phyloP scores from a whole-genome alignment of 2,329 filamentous ascomycete species.

The Rutstroemia sp. region DNA sequence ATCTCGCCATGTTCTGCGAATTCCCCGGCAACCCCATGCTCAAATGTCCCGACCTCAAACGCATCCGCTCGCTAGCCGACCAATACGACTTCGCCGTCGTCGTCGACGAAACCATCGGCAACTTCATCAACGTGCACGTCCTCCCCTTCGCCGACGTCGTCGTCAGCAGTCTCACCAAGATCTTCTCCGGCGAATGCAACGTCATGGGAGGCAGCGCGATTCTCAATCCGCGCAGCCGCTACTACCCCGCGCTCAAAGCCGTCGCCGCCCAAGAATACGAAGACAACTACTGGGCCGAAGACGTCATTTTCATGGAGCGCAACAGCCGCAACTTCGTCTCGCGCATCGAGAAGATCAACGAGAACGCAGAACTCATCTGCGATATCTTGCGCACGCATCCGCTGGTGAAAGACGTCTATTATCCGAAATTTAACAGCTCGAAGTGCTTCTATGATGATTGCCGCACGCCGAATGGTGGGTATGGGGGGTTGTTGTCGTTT shows the following conservation, averaged over 20 bases:
- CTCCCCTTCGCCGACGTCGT: conserved; percentile 84
- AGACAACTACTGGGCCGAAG: conserved; percentile 91
- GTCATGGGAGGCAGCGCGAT: conserved; percentile 86
- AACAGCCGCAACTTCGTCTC: conserved; percentile 89
- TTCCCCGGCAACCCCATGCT: conserved; percentile 91
- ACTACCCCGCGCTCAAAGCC: conserved; percentile 63
- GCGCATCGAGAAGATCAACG: conserved; percentile 77
- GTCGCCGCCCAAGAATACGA: conserved; percentile 63
- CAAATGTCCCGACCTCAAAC: conserved; percentile 71
- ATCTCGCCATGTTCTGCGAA: conserved; percentile 83
- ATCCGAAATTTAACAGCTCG: conserved; percentile 73
- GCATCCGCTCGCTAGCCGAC: conserved; percentile 75
- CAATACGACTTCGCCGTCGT: conserved; percentile 83
- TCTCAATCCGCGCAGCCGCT: conserved; percentile 57
- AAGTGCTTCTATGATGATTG: conserved; percentile 71
- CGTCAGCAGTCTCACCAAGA: conserved; percentile 90
- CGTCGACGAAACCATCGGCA: conserved; percentile 93
- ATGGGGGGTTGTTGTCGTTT: conserved; percentile 82
- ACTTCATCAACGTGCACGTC: conserved; percentile 92
- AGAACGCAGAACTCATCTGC: conserved; percentile 77
- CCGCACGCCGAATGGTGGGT: conserved; percentile 67
- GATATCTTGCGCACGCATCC: conserved; percentile 55
- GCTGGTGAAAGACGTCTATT: conserved; percentile 71
- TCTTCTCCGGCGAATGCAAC: conserved; percentile 96
- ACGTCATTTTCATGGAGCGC: conserved; percentile 88